A percentile compares a stretch with the other conserved stretches of the same genome.
These are phyloP conservation scores for Coprinopsis cinerea DNA, from an alignment of 768 basidiomycete genomes.

Conservation along the genomic window DNA sequence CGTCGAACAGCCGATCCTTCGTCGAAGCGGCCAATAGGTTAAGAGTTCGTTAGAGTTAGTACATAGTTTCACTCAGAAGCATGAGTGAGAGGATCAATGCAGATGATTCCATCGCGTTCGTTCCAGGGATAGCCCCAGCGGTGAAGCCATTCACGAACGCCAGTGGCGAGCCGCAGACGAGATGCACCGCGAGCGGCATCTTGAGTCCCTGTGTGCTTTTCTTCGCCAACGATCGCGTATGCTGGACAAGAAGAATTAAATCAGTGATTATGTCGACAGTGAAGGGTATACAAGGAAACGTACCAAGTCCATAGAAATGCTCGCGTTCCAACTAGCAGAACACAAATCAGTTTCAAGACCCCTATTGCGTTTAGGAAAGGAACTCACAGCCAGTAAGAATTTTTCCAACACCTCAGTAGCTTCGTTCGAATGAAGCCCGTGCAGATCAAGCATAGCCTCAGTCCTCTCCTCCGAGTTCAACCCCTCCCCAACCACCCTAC, in stretches of 20 bases:
- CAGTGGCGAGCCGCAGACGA: slow-evolving; percentile 75
- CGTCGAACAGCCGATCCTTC: too few relatives aligned
- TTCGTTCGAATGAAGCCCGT: slow-evolving; percentile 91
- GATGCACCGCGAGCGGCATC: slow-evolving; percentile 78
- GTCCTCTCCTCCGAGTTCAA: slow-evolving; percentile 82
- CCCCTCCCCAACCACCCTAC: slow-evolving; percentile 45
- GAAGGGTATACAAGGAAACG: slow-evolving; percentile 18
- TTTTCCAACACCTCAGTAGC: slow-evolving; percentile 87
- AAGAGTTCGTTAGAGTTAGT: background rate
- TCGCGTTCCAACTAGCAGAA: slow-evolving; percentile 70
- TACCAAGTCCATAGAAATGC: slow-evolving; percentile 81
- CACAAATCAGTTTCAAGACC: slow-evolving; percentile 3
- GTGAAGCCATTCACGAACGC: slow-evolving; percentile 87
- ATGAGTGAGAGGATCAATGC: slow-evolving; percentile 82
- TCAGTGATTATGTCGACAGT: background rate
- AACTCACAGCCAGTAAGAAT: slow-evolving; percentile 79
- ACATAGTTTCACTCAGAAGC: slow-evolving; percentile 31
- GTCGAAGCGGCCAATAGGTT: too few relatives aligned
- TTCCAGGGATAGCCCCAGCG: slow-evolving; percentile 96
- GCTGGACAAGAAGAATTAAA: slow-evolving; percentile 30
- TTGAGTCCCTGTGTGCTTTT: slow-evolving; percentile 93
- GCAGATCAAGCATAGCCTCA: slow-evolving; percentile 83
- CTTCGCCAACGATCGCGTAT: slow-evolving; percentile 89
- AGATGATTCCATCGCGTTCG: slow-evolving; percentile 86
- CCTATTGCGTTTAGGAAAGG: slow-evolving; percentile 7